Percentiles rank a stretch among this genome's conserved stretches.
Evolutionary conservation across 164 flowering plant species (phyloP).

Genomic region (Liquidambar formosana): DNA sequence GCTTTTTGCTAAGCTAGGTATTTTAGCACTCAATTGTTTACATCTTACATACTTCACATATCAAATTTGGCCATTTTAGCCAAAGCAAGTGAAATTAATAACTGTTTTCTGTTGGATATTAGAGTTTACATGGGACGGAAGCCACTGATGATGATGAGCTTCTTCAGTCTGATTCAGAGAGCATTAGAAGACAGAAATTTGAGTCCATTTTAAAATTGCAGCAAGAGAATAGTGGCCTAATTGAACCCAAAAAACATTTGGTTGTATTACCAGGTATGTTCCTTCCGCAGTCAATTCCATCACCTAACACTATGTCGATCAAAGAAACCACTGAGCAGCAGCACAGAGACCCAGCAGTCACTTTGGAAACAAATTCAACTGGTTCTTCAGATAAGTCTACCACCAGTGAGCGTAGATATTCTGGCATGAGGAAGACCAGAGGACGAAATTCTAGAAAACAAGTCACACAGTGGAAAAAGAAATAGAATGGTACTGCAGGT

Average conservation of each 20-base stretch:
- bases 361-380: conserved; percentile 22
- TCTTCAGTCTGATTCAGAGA: conserved; percentile 59
- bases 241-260: conserved; percentile 53
- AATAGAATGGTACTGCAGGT: conserved; percentile 17
- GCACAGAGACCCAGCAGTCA: conserved; percentile 13
- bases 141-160: conserved; percentile 30
- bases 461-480: conserved; percentile 48
- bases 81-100: too few relatives aligned
- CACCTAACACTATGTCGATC: conserved; percentile 10
- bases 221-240: conserved; percentile 67
- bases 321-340: conserved; percentile 23
- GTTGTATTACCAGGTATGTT: conserved; percentile 68
- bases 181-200: conserved; percentile 58
- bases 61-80: too few relatives aligned
- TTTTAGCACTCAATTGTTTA: too few relatives aligned
- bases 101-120: conserved; percentile 11
- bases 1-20: too few relatives aligned
- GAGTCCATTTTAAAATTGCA: conserved; percentile 61
- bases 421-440: conserved; percentile 34
- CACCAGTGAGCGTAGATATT: conserved; percentile 27
- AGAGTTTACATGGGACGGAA: conserved; percentile 34
- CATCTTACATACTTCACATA: too few relatives aligned
- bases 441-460: conserved; percentile 31
- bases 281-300: conserved; percentile 43
- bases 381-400: conserved; percentile 27